Percentiles rank a stretch among this genome's conserved stretches.
These are phyloP conservation scores for Magnolia kwangsiensis DNA, from an alignment of 164 flowering plant species.

Conservation along the genomic window DNA sequence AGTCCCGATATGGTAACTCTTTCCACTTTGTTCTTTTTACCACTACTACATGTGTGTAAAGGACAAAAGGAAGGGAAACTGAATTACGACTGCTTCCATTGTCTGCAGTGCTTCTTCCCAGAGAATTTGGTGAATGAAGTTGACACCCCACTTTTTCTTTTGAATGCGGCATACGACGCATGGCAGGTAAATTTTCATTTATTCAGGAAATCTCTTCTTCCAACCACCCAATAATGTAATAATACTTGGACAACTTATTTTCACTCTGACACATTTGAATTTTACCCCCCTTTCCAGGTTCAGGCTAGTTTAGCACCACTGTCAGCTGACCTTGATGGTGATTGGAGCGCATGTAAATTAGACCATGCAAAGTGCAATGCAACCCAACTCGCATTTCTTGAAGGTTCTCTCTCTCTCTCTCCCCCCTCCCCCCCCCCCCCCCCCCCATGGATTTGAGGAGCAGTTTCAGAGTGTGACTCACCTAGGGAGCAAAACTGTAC, in stretches of 20 bases:
- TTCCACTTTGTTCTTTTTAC: not conserved
- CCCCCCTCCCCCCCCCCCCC: no score
- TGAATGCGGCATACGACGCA: slow-evolving; percentile 50
- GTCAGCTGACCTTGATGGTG: slow-evolving; percentile 67
- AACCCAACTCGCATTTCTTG: slow-evolving; percentile 64
- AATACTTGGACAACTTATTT: no score
- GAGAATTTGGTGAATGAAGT: slow-evolving; percentile 55
- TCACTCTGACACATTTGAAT: not conserved
- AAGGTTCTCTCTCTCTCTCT: slow-evolving; percentile 38
- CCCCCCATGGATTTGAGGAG: no score
- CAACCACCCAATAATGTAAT: no score
- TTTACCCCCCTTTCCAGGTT: slow-evolving; percentile 36
- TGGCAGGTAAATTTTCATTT: slow-evolving; percentile 71
- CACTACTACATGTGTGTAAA: not conserved
- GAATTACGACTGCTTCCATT: not conserved
- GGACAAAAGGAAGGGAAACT: not conserved
- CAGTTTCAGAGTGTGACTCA: no score
- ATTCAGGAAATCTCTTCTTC: not conserved
- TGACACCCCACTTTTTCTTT: slow-evolving; percentile 65
- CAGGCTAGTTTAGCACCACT: slow-evolving; percentile 70
- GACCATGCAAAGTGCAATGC: slow-evolving; percentile 52
- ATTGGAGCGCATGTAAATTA: slow-evolving; percentile 59
- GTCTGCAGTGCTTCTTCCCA: slow-evolving; percentile 88
- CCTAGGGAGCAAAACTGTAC: no score
- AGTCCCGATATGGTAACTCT: slow-evolving; percentile 61